phyloP scores from a whole-genome alignment of 2,329 filamentous ascomycete genomes.

The Aureobasidium leucospermi region DNA sequence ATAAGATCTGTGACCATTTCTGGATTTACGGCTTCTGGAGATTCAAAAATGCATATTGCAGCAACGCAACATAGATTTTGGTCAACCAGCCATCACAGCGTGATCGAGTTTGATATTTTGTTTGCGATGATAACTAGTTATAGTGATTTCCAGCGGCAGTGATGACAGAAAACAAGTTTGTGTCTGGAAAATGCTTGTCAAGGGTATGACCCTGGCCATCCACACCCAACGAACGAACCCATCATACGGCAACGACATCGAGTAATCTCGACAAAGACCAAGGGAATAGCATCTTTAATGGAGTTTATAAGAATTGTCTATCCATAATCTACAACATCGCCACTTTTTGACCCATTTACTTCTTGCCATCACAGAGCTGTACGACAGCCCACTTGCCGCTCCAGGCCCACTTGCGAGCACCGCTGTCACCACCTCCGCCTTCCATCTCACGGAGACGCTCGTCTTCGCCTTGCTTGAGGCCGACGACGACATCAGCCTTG shows the following conservation, averaged over 20 bases:
- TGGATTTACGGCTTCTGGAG: too few relatives aligned
- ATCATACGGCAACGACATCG: too few relatives aligned
- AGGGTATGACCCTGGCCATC: neutral
- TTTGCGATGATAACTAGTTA: rapidly evolving
- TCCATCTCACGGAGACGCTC: slow-evolving; percentile 65
- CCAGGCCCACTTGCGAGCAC: slow-evolving; percentile 82
- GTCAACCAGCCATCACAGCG: too few relatives aligned
- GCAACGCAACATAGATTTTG: too few relatives aligned
- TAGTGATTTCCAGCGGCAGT: too few relatives aligned
- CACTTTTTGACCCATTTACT: neutral
- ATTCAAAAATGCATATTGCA: too few relatives aligned
- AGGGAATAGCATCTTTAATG: too few relatives aligned
- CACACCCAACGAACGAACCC: neutral
- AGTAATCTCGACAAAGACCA: too few relatives aligned
- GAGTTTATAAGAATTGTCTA: neutral
- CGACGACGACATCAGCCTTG: slow-evolving; percentile 94
- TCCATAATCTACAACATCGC: neutral
- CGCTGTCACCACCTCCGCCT: slow-evolving; percentile 63
- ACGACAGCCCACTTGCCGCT: slow-evolving; percentile 95
- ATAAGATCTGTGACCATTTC: too few relatives aligned
- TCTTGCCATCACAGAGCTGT: slow-evolving; percentile 67
- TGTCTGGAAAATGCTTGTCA: neutral
- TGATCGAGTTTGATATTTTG: too few relatives aligned
- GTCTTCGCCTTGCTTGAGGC: slow-evolving; percentile 72
- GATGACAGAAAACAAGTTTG: neutral